Base-by-base conservation (phyloP, 2,329 filamentous ascomycete species). In the Corniculantispora saksenae region DNA sequence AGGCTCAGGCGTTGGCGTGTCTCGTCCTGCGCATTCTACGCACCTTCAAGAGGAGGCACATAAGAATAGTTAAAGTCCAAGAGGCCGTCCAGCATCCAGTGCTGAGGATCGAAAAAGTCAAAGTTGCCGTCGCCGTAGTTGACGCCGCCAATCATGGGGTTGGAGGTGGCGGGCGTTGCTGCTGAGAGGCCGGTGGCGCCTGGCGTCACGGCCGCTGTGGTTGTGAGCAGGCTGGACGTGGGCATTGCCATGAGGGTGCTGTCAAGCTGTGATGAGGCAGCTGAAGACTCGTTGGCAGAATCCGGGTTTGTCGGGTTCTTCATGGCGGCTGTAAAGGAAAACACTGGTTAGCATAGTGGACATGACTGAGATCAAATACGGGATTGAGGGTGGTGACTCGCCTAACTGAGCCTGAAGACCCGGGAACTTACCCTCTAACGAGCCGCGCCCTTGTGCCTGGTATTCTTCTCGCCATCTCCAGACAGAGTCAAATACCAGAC, bases 81-180 rank as follows among this genome's bases (percentile, higher is more conserved):
- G 40, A 94, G 82, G 17, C 92, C 92, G 75, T 97, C 94, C 66
- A 97, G 81, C 82, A 97, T 93, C 94, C 94, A 97, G 76, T 94
- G 92, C 72, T 97, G 84, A 1, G 94, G 92, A 77, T 97, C 93
- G 73, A 97, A 97, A 67, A 96, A 92, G 75, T 97, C 92, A 76
- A 93, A 93, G 71, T 88, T 90, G 12, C 87, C 86, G 63, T 91
- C 85, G 69, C 86, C 84, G 68, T 91, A 90, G 70, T 84, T 83
- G 67, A 86, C 76, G 35, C 80, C 79, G 29, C 77, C 77, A 60
- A 86, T 79, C 73, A 86, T 80, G 71, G 78, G 80, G 69, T 79
- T 81, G 23, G 81, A 75, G 29, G 76, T 78, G 5, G 76, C 71
- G 15, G 76, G 70, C 3, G 74, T 69, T 17, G 79, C 77, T 32